These are phyloP conservation scores for Penicillium paneum DNA, from an alignment of 2,329 filamentous ascomycete species.

Conservation along the genomic window DNA sequence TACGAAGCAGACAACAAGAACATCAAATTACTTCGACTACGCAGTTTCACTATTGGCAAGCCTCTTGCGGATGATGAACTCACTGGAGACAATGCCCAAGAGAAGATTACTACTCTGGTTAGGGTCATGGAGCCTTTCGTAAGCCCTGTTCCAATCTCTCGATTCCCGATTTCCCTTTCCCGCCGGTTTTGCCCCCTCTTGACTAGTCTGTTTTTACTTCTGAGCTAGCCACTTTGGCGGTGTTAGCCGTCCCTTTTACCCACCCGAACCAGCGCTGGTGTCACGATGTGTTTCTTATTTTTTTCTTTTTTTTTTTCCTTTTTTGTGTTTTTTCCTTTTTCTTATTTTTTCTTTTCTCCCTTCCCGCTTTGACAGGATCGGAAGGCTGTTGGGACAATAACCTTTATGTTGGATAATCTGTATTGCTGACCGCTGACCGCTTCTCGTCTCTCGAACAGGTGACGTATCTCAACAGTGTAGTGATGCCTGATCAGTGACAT, in stretches of 20 bases:
- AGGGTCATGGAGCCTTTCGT: slow-evolving; percentile 74
- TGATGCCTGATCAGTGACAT: slow-evolving; percentile 62
- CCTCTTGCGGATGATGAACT: slow-evolving; percentile 66
- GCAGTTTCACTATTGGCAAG: slow-evolving; percentile 71
- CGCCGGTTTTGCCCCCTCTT: slow-evolving; percentile 20
- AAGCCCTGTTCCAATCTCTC: slow-evolving; percentile 45
- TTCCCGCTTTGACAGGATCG: slow-evolving; percentile 1
- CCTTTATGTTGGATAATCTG: neutral
- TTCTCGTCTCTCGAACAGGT: slow-evolving; percentile 49
- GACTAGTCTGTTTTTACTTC: slow-evolving; percentile 23
- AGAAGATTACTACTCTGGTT: slow-evolving; percentile 63
- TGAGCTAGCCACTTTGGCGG: slow-evolving; percentile 22
- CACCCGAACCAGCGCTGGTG: slow-evolving; percentile 15
- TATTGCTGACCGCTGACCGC: slow-evolving; percentile 26
- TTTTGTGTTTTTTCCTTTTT: no score
- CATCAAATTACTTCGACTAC: slow-evolving; percentile 75
- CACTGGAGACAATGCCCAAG: slow-evolving; percentile 59
- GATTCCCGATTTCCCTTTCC: slow-evolving; percentile 20
- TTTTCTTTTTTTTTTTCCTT: neutral
- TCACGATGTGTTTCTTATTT: neutral
- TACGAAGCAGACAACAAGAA: slow-evolving; percentile 72
- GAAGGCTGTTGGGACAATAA: neutral
- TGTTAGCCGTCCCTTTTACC: slow-evolving; percentile 14
- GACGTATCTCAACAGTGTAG: slow-evolving; percentile 67
- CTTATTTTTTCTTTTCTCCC: neutral